These are phyloP conservation scores for Aureobasidium lini DNA, from an alignment of 2,329 filamentous ascomycete genomes.

Conservation along the genomic window DNA sequence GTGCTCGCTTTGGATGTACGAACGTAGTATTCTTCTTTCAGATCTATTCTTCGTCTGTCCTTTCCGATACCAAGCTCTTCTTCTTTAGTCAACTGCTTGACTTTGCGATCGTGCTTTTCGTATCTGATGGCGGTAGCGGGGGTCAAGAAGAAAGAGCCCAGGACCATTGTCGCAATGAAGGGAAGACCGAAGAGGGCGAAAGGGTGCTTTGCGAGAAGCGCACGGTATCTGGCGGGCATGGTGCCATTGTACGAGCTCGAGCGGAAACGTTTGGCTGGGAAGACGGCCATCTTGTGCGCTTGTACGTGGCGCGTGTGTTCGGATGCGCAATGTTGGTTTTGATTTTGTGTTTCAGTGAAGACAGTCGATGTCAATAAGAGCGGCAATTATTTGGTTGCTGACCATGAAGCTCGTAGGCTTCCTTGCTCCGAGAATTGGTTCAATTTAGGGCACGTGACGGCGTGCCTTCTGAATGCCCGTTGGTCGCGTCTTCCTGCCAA, in stretches of 20 bases:
- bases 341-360: background rate
- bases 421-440: background rate
- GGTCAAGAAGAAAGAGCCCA: conserved; percentile 87
- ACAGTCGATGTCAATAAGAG: background rate
- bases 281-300: conserved; percentile 25
- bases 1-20: conserved; percentile 31
- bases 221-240: conserved; percentile 70
- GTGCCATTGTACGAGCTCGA: conserved; percentile 53
- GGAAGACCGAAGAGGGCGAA: conserved; percentile 92
- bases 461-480: background rate
- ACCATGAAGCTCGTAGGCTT: background rate
- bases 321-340: background rate
- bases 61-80: conserved; percentile 79
- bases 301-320: background rate
- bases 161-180: conserved; percentile 83
- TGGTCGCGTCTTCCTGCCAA: background rate
- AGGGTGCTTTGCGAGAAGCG: conserved; percentile 66
- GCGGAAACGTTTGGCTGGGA: conserved; percentile 47
- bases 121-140: conserved; percentile 90
- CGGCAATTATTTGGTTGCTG: background rate
- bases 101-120: conserved; percentile 84
- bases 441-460: conserved; percentile 5
- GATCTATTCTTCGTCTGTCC: conserved; percentile 62
- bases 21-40: conserved; percentile 82
- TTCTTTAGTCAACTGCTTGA: conserved; percentile 74